A percentile compares a stretch with the other conserved stretches of the same genome.
Evolutionary conservation across 352 stramenopile species (phyloP).

Genomic region (Pythium dissotocum): DNA sequence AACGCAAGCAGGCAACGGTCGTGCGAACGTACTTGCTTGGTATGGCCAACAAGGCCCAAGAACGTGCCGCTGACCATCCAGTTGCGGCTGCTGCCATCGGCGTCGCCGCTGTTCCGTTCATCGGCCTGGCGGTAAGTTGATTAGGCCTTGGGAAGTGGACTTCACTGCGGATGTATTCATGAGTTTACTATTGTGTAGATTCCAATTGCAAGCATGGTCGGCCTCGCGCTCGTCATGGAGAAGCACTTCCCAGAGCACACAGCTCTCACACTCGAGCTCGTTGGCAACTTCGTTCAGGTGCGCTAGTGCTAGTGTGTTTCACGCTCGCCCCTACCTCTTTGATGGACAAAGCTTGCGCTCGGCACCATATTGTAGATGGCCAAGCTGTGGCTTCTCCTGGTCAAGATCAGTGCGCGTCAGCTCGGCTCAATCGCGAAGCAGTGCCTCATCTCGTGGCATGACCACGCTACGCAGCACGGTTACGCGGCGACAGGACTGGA

Average conservation of each 20-base stretch:
- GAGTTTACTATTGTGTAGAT: slow-evolving; percentile 36
- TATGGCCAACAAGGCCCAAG: slow-evolving; percentile 41
- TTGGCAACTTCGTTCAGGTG: slow-evolving; percentile 75
- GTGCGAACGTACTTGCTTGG: slow-evolving; percentile 52
- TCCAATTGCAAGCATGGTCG: slow-evolving; percentile 67
- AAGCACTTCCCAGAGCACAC: slow-evolving; percentile 81
- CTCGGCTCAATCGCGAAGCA: slow-evolving; percentile 62
- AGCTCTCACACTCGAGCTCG: slow-evolving; percentile 63
- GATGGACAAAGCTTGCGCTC: neutral
- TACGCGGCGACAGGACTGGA: slow-evolving; percentile 71
- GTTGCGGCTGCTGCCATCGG: slow-evolving; percentile 63
- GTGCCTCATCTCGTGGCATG: slow-evolving; percentile 70
- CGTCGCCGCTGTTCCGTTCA: slow-evolving; percentile 65
- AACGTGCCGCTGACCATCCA: slow-evolving; percentile 53
- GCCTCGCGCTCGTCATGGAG: slow-evolving; percentile 70
- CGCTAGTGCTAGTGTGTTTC: neutral
- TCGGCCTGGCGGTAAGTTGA: slow-evolving; percentile 65
- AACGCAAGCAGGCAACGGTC: slow-evolving; percentile 37
- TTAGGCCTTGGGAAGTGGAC: neutral
- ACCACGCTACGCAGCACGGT: slow-evolving; percentile 63
- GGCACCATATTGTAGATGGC: slow-evolving; percentile 49
- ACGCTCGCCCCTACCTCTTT: no score
- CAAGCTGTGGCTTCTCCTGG: slow-evolving; percentile 72
- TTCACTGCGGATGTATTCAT: neutral
- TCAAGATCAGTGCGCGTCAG: slow-evolving; percentile 78